phyloP scores from a whole-genome alignment of 495 filamentous ascomycete genomes.

The Neurospora sp. region DNA sequence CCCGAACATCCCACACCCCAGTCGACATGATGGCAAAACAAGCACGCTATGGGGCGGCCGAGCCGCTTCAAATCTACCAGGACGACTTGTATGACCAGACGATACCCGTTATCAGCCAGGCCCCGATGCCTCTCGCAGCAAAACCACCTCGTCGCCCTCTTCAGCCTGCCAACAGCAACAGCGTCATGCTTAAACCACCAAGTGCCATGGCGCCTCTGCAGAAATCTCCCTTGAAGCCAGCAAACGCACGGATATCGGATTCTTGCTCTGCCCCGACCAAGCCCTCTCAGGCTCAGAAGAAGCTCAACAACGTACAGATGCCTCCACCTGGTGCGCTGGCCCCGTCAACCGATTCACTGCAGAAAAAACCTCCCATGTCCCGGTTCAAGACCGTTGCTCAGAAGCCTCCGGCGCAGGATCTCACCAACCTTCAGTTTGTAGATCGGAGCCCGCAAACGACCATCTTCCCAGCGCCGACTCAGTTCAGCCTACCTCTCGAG shows the following conservation, averaged over 20 bases:
- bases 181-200: slow-evolving; percentile 46
- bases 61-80: slow-evolving; percentile 53
- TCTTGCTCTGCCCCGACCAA: slow-evolving; percentile 34
- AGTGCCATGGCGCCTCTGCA: slow-evolving; percentile 27
- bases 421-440: slow-evolving; percentile 37
- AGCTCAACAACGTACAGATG: slow-evolving; percentile 54
- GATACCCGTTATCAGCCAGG: slow-evolving; percentile 35
- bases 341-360: slow-evolving; percentile 74
- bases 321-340: slow-evolving; percentile 54
- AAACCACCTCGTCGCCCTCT: slow-evolving; percentile 36
- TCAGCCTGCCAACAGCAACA: slow-evolving; percentile 39
- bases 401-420: slow-evolving; percentile 53
- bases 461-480: slow-evolving; percentile 38
- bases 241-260: slow-evolving; percentile 23
- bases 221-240: slow-evolving; percentile 48
- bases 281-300: slow-evolving; percentile 34
- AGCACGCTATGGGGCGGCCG: slow-evolving; percentile 48
- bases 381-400: slow-evolving; percentile 50
- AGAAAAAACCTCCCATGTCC: slow-evolving; percentile 63
- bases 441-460: slow-evolving; percentile 54
- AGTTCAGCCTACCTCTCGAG: slow-evolving; percentile 39
- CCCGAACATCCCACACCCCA: background rate
- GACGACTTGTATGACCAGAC: slow-evolving; percentile 45
- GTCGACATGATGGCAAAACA: slow-evolving; percentile 34
- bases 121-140: slow-evolving; percentile 41